phyloP scores from a whole-genome alignment of 768 basidiomycete genomes.

The Lactarius trivialis region DNA sequence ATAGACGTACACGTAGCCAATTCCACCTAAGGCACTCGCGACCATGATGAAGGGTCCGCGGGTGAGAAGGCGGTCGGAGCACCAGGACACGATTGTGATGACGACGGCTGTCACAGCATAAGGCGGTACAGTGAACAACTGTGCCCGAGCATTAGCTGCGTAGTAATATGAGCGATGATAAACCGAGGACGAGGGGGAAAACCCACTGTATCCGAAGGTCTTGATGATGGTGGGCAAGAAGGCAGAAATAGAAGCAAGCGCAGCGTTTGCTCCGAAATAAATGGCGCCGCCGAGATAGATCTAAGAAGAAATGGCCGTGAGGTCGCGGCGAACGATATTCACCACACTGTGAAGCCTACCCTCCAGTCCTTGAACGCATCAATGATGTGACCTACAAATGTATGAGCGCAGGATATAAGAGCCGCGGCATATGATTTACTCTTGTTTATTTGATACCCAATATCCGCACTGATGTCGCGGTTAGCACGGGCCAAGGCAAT shows the following conservation, averaged over 20 bases:
- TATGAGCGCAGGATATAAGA: not conserved
- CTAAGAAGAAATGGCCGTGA: slow-evolving; percentile 28
- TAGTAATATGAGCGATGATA: slow-evolving; percentile 12
- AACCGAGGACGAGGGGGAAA: not conserved
- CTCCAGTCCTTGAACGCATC: slow-evolving; percentile 70
- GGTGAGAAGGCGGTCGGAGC: slow-evolving; percentile 60
- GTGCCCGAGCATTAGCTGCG: slow-evolving; percentile 56
- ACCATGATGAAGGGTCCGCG: slow-evolving; percentile 46
- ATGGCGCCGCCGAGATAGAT: slow-evolving; percentile 62
- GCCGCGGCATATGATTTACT: slow-evolving; percentile 31
- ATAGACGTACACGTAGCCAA: slow-evolving; percentile 55
- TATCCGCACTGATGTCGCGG: slow-evolving; percentile 58
- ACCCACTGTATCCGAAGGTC: slow-evolving; percentile 66
- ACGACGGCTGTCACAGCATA: slow-evolving; percentile 66
- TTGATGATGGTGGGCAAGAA: slow-evolving; percentile 79
- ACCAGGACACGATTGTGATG: slow-evolving; percentile 50
- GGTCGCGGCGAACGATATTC: not conserved
- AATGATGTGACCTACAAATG: slow-evolving; percentile 46
- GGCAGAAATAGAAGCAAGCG: slow-evolving; percentile 72
- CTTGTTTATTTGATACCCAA: slow-evolving; percentile 57
- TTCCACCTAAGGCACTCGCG: slow-evolving; percentile 40
- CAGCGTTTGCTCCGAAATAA: slow-evolving; percentile 73
- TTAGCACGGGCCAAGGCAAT: slow-evolving; percentile 65
- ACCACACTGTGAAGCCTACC: slow-evolving; percentile 30
- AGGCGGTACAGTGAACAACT: slow-evolving; percentile 75